These are phyloP conservation scores for Ogataea trehalophila DNA, from an alignment of 805 yeast genomes.

Conservation along the genomic window DNA sequence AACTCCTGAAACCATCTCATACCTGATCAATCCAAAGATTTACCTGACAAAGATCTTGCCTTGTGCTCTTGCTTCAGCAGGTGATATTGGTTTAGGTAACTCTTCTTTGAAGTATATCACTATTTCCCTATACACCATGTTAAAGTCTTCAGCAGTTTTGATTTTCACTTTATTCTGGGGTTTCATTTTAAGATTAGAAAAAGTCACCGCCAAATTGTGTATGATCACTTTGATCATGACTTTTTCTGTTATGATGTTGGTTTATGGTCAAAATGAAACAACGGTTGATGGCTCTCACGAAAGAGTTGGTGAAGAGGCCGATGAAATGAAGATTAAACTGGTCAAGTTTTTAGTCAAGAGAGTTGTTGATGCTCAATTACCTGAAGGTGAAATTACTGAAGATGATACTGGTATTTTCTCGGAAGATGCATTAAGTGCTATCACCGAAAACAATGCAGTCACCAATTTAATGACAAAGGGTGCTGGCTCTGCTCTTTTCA, in stretches of 20 bases:
- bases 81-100: constrained; percentile 88
- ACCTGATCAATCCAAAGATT: constrained; percentile 29
- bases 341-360: constrained; percentile 15
- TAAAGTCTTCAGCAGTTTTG: constrained; percentile 71
- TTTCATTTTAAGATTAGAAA: constrained; percentile 67
- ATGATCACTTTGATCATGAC: constrained; percentile 72
- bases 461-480: neutral
- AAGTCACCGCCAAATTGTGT: constrained; percentile 57
- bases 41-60: constrained; percentile 59
- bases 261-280: constrained; percentile 34
- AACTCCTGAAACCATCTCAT: constrained; percentile 9
- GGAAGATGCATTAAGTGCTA: constrained; percentile 1
- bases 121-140: constrained; percentile 79
- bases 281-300: constrained; percentile 4
- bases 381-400: constrained; percentile 2
- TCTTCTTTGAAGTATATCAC: constrained; percentile 71
- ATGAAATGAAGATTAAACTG: constrained; percentile 14
- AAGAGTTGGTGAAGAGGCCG: constrained; percentile 15
- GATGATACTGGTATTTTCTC: constrained; percentile 5
- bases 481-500: constrained; percentile 12
- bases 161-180: constrained; percentile 85
- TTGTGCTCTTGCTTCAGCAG: constrained; percentile 80
- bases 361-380: constrained; percentile 5
- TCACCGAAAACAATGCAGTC: neutral
- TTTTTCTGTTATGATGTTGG: constrained; percentile 84